Evolutionary conservation across 495 filamentous ascomycete species (phyloP).

Genomic region (Penicillium taxi): DNA sequence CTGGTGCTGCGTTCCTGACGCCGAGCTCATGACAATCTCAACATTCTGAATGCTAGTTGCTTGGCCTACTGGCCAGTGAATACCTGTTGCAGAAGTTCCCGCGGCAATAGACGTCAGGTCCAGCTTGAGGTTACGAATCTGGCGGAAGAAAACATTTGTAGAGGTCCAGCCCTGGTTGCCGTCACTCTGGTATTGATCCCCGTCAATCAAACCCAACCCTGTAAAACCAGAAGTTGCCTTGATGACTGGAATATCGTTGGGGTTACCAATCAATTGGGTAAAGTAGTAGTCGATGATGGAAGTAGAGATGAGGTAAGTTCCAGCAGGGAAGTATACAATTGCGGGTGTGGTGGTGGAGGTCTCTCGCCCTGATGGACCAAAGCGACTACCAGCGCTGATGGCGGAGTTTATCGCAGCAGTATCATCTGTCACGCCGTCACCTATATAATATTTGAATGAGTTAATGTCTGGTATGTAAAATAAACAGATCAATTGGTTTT

Average conservation of each 20-base stretch:
- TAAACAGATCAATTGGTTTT: constrained; percentile 1
- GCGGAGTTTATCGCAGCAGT: constrained; percentile 57
- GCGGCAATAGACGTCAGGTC: constrained; percentile 59
- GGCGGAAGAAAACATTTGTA: constrained; percentile 71
- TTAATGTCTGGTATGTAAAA: not conserved
- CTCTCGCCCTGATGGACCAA: constrained; percentile 38
- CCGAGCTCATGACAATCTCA: constrained; percentile 59
- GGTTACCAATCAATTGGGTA: constrained; percentile 62
- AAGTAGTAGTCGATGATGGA: constrained; percentile 54
- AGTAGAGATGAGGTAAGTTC: constrained; percentile 51
- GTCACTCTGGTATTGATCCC: constrained; percentile 48
- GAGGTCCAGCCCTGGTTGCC: constrained; percentile 42
- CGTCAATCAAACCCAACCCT: constrained; percentile 60
- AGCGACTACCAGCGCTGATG: constrained; percentile 47
- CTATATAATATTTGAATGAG: constrained; percentile 11
- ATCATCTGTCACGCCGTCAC: constrained; percentile 59
- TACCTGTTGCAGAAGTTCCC: constrained; percentile 47
- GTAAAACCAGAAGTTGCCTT: constrained; percentile 57
- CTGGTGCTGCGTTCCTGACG: constrained; percentile 53
- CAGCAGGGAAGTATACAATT: constrained; percentile 57
- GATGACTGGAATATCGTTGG: constrained; percentile 53
- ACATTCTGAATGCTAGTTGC: constrained; percentile 74
- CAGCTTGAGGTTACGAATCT: constrained; percentile 69
- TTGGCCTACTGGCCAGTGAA: constrained; percentile 72
- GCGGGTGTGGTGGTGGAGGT: constrained; percentile 48